Conservation (phyloP, 345 rosid species). For the Iberis pinnata region DNA sequence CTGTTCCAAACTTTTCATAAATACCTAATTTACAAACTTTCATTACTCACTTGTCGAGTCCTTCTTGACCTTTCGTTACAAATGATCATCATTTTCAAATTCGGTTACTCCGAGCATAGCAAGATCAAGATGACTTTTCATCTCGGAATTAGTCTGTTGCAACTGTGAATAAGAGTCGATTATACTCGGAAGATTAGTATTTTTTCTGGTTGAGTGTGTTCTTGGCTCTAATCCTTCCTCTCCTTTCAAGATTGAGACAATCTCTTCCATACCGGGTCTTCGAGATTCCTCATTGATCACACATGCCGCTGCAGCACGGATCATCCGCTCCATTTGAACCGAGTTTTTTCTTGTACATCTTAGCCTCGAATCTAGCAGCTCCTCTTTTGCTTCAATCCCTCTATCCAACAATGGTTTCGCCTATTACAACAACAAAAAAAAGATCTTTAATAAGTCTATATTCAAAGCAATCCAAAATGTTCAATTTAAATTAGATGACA, state of each 20-base stretch:
- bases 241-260: slow-evolving; percentile 57
- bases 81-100: slow-evolving; percentile 62
- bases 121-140: slow-evolving; percentile 80
- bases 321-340: slow-evolving; percentile 46
- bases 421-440: slow-evolving; percentile 25
- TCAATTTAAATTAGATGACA: slow-evolving; percentile 22
- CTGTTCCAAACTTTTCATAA: slow-evolving; percentile 26
- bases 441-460: background rate
- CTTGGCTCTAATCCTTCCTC: slow-evolving; percentile 37
- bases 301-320: slow-evolving; percentile 78
- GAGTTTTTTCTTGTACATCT: slow-evolving; percentile 42
- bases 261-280: slow-evolving; percentile 63
- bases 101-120: slow-evolving; percentile 93
- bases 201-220: slow-evolving; percentile 41
- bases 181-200: slow-evolving; percentile 46
- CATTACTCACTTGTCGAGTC: background rate
- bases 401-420: slow-evolving; percentile 78
- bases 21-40: slow-evolving; percentile 25
- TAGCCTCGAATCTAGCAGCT: slow-evolving; percentile 62
- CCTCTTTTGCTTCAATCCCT: slow-evolving; percentile 60
- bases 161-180: slow-evolving; percentile 56
- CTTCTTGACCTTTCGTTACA: slow-evolving; percentile 47
- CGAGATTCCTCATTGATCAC: slow-evolving; percentile 69
- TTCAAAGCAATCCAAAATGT: background rate
- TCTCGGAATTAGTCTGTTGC: slow-evolving; percentile 71